These are phyloP conservation scores for Lecanicillium sp. DNA, from an alignment of 2,329 filamentous ascomycete species.

Conservation along the genomic window DNA sequence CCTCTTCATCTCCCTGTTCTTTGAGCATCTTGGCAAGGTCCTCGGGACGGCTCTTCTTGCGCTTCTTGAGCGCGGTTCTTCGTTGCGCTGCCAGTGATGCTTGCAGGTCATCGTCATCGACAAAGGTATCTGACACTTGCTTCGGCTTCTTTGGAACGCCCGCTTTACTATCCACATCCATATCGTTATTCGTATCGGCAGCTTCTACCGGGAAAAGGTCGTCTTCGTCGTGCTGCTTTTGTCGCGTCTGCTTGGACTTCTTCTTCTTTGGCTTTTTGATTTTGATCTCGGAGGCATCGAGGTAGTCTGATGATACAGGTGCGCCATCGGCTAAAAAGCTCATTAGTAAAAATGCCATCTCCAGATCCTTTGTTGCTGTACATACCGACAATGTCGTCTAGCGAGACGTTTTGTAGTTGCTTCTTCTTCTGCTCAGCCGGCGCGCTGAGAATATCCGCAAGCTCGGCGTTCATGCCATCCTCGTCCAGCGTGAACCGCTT, in stretches of 20 bases:
- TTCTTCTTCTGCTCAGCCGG: constrained; percentile 46
- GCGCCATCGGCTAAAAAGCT: constrained; percentile 16
- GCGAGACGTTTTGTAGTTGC: constrained; percentile 65
- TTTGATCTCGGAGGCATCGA: constrained; percentile 81
- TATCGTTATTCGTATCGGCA: constrained; percentile 43
- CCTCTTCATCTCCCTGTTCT: constrained; percentile 52
- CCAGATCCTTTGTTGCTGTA: too few species aligned
- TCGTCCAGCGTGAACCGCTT: constrained; percentile 85
- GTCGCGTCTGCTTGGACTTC: constrained; percentile 70
- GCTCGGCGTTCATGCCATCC: constrained; percentile 61
- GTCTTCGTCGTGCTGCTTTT: constrained; percentile 60
- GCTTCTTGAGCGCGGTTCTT: constrained; percentile 79
- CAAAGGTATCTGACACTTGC: constrained; percentile 61
- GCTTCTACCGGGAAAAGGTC: constrained; percentile 46
- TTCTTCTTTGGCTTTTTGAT: constrained; percentile 93
- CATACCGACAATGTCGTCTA: constrained; percentile 67
- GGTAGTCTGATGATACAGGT: constrained; percentile 68
- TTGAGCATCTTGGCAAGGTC: constrained; percentile 79
- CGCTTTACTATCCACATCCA: constrained; percentile 69
- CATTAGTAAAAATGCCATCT: too few species aligned
- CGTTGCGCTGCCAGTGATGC: constrained; percentile 78
- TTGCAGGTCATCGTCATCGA: constrained; percentile 91
- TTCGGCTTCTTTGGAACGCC: constrained; percentile 53
- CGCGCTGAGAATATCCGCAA: constrained; percentile 49
- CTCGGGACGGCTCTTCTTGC: constrained; percentile 79